These are phyloP conservation scores for Ceratocystis destructans DNA, from an alignment of 2,329 filamentous ascomycete genomes.

Conservation along the genomic window DNA sequence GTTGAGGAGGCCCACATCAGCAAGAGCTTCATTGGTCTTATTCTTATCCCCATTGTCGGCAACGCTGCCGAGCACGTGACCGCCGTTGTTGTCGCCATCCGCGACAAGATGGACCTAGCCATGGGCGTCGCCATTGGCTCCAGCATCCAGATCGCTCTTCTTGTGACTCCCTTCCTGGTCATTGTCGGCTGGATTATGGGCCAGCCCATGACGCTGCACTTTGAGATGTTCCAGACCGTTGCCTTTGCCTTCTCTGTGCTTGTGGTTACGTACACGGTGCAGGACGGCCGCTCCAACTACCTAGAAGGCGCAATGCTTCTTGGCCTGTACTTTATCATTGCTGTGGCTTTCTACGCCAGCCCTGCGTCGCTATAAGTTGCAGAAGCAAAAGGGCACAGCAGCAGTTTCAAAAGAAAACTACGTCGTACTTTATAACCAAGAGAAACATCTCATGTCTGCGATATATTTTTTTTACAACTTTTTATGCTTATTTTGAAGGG, in stretches of 20 bases:
- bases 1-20: slow-evolving; percentile 58
- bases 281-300: slow-evolving; percentile 75
- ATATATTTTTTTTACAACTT: not conserved
- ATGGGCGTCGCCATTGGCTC: slow-evolving; percentile 73
- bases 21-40: slow-evolving; percentile 69
- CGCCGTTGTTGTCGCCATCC: slow-evolving; percentile 62
- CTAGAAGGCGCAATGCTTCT: slow-evolving; percentile 60
- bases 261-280: slow-evolving; percentile 62
- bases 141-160: slow-evolving; percentile 68
- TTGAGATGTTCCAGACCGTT: slow-evolving; percentile 79
- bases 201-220: slow-evolving; percentile 62
- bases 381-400: not conserved
- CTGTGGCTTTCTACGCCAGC: slow-evolving; percentile 45
- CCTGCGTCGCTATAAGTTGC: slow-evolving; percentile 26
- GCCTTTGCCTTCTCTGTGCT: slow-evolving; percentile 63
- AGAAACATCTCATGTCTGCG: not conserved
- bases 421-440: too few species aligned
- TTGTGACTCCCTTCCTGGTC: slow-evolving; percentile 68
- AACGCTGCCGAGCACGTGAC: slow-evolving; percentile 74
- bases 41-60: slow-evolving; percentile 65
- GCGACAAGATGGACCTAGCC: slow-evolving; percentile 61
- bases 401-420: not conserved
- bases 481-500: not conserved
- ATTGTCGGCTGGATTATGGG: slow-evolving; percentile 67
- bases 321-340: slow-evolving; percentile 45